phyloP scores from a whole-genome alignment of 2,329 filamentous ascomycete species.

The Clonostachys solani region DNA sequence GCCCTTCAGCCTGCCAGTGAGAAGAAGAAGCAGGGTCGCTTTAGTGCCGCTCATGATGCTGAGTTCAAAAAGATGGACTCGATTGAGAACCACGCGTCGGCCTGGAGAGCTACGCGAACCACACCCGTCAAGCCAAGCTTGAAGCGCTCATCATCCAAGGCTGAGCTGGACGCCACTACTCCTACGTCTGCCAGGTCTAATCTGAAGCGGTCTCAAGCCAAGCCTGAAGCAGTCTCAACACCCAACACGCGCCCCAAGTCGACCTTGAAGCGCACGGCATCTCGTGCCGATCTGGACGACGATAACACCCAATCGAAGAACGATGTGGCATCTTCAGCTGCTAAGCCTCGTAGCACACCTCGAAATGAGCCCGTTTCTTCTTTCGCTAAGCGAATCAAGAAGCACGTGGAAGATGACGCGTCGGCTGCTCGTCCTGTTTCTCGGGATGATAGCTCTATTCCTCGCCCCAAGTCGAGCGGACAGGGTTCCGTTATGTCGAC shows the following conservation, averaged over 20 bases:
- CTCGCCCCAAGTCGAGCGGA: slow-evolving; percentile 34
- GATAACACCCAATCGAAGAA: slow-evolving; percentile 1
- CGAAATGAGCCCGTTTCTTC: slow-evolving; percentile 3
- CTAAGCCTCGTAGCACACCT: slow-evolving; percentile 11
- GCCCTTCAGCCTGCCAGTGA: slow-evolving; percentile 74
- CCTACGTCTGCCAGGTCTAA: slow-evolving; percentile 26
- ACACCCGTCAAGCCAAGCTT: slow-evolving; percentile 31
- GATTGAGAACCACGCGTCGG: slow-evolving; percentile 80
- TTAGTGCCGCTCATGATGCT: slow-evolving; percentile 79
- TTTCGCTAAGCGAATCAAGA: slow-evolving; percentile 68
- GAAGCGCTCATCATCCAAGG: slow-evolving; percentile 51
- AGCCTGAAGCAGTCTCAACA: slow-evolving; percentile 61
- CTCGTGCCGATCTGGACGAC: slow-evolving; percentile 19
- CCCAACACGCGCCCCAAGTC: slow-evolving; percentile 15
- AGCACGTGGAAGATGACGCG: slow-evolving; percentile 62
- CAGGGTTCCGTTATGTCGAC: slow-evolving; percentile 18
- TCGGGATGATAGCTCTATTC: slow-evolving; percentile 42
- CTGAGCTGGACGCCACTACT: slow-evolving; percentile 17
- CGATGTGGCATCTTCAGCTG: not conserved
- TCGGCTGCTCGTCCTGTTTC: slow-evolving; percentile 60
- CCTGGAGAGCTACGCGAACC: slow-evolving; percentile 59
- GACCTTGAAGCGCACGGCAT: slow-evolving; percentile 15
- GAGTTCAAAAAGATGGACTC: slow-evolving; percentile 98
- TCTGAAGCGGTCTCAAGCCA: slow-evolving; percentile 47
- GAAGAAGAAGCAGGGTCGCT: slow-evolving; percentile 74